Evolutionary conservation across 192 early-diverging fungal genomes (phyloP), one percentile per base, ranked within the genome.

Genomic region (Gaertneriomyces semiglobifer): DNA sequence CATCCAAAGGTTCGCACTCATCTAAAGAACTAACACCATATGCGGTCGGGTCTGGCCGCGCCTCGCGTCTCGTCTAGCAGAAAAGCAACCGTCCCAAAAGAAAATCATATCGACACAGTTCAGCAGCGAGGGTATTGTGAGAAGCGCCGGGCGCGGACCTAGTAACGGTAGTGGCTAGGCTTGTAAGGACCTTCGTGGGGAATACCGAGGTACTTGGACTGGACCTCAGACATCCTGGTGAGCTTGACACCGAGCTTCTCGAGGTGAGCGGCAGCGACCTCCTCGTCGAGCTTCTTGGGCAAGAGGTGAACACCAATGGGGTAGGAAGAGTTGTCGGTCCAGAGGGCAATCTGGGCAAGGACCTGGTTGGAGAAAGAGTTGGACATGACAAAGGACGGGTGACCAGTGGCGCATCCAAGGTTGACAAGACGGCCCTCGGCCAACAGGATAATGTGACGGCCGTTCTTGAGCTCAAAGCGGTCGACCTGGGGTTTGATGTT

Each of bases 401-500:
- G 94, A 58, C 96, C 96, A 67, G 95, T 98, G 74, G 93, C 95
- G 86, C 96, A 98, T 63, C 94, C 93, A 76, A 98, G 84, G 92
- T 96, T 98, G 83, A 98, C 96, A 70, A 98, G 87, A 83, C 96
- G 93, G 74, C 96, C 96, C 84, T 98, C 93, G 71, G 96, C 96
- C 61, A 98, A 88, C 67, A 98, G 91, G 78, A 98, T 94, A 78
- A 98, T 82, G 86, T 94, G 92, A 72, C 87, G 88, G 74, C 94
- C 94, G 75, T 76, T 88, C 79, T 88, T 81, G 79, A 98, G 81
- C 71, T 83, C 84, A 89, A 84, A 98, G 78, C 96, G 93, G 85
- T 98, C 94, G 61, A 98, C 96, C 80, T 95, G 93, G 69, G 93
- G 88, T 89, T 98, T 98, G 88, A 98, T 92, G 91, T 96, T 95